A percentile compares a stretch with the other conserved stretches of the same genome.
Evolutionary conservation across 1,284 basidiomycete species (phyloP).

Genomic region (Sparassis latifolia): DNA sequence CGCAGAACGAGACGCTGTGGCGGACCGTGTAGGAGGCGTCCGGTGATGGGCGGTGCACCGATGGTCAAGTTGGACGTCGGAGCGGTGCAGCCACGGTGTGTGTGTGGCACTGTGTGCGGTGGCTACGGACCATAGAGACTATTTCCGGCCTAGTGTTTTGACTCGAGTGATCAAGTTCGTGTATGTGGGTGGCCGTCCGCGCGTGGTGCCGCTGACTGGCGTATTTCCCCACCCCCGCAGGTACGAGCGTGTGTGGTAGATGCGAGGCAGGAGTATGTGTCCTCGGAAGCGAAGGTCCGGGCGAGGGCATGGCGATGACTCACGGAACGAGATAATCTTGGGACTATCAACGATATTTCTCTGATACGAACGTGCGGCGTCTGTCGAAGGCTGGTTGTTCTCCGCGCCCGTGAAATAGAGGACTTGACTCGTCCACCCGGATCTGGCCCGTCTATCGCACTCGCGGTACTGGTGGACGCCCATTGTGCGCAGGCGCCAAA

Average conservation of each 20-base stretch:
- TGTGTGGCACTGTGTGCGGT: neutral
- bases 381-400: no score
- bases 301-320: constrained; percentile 5
- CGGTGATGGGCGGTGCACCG: neutral
- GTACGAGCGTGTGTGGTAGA: neutral
- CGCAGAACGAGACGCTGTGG: constrained; percentile 17
- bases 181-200: constrained; percentile 2
- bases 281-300: no score
- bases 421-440: no score
- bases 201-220: neutral
- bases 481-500: no score
- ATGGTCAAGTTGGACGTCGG: neutral
- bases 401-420: no score
- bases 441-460: no score
- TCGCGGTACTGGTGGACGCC: no score
- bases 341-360: no score
- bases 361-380: no score
- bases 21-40: constrained; percentile 5
- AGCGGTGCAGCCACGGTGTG: neutral
- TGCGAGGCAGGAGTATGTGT: no score
- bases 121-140: constrained; percentile 6
- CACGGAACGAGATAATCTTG: constrained; percentile 18
- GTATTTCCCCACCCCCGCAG: neutral
- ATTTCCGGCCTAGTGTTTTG: constrained; percentile 5
- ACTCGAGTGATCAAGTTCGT: constrained; percentile 1